phyloP scores from a whole-genome alignment of 768 basidiomycete species.

The Pisolithus tinctorius region DNA sequence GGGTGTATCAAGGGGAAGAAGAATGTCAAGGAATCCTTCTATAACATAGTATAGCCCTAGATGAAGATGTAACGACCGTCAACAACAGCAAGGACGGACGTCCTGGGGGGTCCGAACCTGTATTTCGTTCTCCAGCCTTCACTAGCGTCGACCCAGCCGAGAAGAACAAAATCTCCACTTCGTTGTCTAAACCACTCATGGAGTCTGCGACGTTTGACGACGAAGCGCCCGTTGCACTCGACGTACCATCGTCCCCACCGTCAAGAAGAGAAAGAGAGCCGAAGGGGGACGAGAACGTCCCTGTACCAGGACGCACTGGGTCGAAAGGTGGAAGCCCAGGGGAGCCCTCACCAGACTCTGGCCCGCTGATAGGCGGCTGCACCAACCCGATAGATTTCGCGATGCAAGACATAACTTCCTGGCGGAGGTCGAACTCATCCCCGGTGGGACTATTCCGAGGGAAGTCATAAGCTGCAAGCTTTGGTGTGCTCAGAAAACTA shows the following conservation, averaged over 20 bases:
- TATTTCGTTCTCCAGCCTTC: conserved; percentile 83
- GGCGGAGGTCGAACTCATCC: conserved; percentile 89
- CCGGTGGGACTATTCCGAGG: conserved; percentile 24
- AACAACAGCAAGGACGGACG: neutral
- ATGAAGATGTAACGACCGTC: neutral
- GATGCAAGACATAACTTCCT: conserved; percentile 96
- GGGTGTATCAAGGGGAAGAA: conserved; percentile 44
- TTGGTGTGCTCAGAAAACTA: conserved; percentile 47
- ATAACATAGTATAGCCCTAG: conserved; percentile 88
- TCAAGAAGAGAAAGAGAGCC: conserved; percentile 70
- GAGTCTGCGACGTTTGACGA: conserved; percentile 45
- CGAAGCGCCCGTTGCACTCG: conserved; percentile 58
- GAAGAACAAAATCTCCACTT: conserved; percentile 94
- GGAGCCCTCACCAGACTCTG: conserved; percentile 59
- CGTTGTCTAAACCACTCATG: conserved; percentile 86
- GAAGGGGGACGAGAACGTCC: conserved; percentile 57
- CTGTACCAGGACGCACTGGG: conserved; percentile 26
- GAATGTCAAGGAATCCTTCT: conserved; percentile 91
- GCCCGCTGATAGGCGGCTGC: conserved; percentile 73
- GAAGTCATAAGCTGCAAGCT: conserved; percentile 26
- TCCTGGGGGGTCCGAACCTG: conserved; percentile 41
- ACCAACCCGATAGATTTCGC: conserved; percentile 94
- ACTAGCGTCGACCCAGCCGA: conserved; percentile 80
- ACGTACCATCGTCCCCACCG: conserved; percentile 57
- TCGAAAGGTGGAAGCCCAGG: conserved; percentile 52